Evolutionary conservation across 768 basidiomycete genomes (phyloP).

Genomic region (Termitomyces sp.): DNA sequence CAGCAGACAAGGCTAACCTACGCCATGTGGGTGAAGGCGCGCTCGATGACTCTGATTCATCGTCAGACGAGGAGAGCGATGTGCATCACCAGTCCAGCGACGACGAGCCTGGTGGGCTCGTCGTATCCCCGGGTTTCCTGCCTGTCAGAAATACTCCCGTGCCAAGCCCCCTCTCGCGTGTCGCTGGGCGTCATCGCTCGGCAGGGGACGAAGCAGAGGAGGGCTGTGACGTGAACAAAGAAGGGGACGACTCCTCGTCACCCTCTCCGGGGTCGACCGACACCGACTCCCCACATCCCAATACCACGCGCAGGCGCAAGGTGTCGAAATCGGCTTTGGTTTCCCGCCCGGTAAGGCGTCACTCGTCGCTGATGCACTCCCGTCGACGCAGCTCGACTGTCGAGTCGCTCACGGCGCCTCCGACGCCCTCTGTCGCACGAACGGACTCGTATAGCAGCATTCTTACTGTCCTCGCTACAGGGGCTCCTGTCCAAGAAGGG

Average conservation of each 20-base stretch:
- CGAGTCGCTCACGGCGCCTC: constrained; percentile 48
- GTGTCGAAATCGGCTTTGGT: constrained; percentile 27
- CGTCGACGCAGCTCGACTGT: constrained; percentile 65
- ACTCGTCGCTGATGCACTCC: constrained; percentile 27
- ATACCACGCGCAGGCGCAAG: constrained; percentile 13
- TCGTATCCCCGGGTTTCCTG: constrained; percentile 29
- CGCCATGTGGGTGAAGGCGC: constrained; percentile 74
- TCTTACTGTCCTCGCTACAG: constrained; percentile 61
- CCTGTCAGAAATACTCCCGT: constrained; percentile 28
- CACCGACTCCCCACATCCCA: constrained; percentile 42
- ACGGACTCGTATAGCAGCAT: constrained; percentile 63
- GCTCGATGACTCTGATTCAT: constrained; percentile 73
- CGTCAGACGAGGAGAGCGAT: constrained; percentile 28
- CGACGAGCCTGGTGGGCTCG: constrained; percentile 22
- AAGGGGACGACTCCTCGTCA: constrained; percentile 47
- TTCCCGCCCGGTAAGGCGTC: constrained; percentile 19
- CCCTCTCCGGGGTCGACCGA: constrained; percentile 67
- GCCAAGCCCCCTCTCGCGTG: constrained; percentile 63
- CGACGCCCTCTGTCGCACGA: constrained; percentile 27
- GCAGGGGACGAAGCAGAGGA: constrained; percentile 38
- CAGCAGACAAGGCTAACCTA: constrained; percentile 37
- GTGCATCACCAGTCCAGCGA: constrained; percentile 26
- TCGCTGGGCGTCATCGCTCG: constrained; percentile 51
- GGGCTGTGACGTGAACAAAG: constrained; percentile 27
- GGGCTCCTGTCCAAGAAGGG: constrained; percentile 26